Evolutionary conservation across 1,284 basidiomycete species (phyloP), one percentile per base, ranked within the genome.

Genomic region (Ustilago esculenta): DNA sequence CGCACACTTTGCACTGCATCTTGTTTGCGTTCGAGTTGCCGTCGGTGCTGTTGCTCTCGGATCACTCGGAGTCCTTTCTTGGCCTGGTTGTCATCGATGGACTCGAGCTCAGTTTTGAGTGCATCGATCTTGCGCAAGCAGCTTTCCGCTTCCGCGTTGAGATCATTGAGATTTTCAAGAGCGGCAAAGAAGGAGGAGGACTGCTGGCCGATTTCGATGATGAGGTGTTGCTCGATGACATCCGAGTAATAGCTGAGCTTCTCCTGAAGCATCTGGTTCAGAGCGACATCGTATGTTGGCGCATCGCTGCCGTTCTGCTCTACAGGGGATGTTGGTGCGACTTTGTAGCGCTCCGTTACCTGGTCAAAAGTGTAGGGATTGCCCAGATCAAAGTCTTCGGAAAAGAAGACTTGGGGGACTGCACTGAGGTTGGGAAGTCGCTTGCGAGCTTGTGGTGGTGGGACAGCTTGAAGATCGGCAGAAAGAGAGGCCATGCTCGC

Each of bases 131-230:
- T 88, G 21, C 85, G 83, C 5, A 98, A 85, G 75, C 94, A 95
- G 25, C 89, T 87, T 30, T 89, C 87, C 0, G 92, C 94, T 80
- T 97, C 92, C 5, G 90, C 88, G 76, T 93, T 91, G 5, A 98
- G 87, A 67, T 93, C 90, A 77, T 97, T 92, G 11, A 98, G 85
- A 81, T 98, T 98, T 9, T 92, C 88, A 20, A 99, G 87, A 1
- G 95, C 96, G 1, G 94, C 91, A 79, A 98, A 99, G 87, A 99
- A 98, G 3, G 92, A 93, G 0, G 91, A 88, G 0, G 92, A 92
- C 5, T 94, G 90, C 10, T 90, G 84, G 7, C 91, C 90, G 52
- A 99, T 96, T 83, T 98, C 95, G 72, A 89, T 89, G 14, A 96
- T 88, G 50, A 99, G 90, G 80, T 98, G 94, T 68, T 94, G 89